Percentiles rank a stretch among this genome's conserved stretches.
phyloP scores from a whole-genome alignment of 1,284 basidiomycete genomes.

The Heterobasidion irregulare region DNA sequence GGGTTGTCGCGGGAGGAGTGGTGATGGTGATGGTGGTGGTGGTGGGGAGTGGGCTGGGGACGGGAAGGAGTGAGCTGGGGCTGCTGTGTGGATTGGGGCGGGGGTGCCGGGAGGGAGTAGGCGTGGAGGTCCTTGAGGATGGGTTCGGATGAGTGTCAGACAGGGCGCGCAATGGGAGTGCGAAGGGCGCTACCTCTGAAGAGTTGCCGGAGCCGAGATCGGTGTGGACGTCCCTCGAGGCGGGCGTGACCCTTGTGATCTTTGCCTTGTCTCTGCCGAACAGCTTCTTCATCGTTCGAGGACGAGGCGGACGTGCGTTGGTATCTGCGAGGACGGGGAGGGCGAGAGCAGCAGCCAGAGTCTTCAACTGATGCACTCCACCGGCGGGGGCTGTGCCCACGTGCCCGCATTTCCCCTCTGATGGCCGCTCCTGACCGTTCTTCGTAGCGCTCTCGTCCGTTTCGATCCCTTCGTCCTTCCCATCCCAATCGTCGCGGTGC shows the following conservation, averaged over 20 bases:
- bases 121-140: slow-evolving; percentile 2
- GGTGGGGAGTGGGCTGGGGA: not conserved
- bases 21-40: slow-evolving; percentile 7
- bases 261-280: slow-evolving; percentile 42
- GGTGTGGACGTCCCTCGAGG: slow-evolving; percentile 14
- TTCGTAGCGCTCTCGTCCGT: not conserved
- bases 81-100: not conserved
- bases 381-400: not conserved
- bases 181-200: slow-evolving; percentile 21
- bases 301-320: not conserved
- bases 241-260: slow-evolving; percentile 21
- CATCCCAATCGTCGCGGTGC: not conserved
- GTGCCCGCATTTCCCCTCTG: not conserved
- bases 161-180: slow-evolving; percentile 5
- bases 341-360: not conserved
- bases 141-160: not conserved
- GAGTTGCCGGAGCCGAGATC: slow-evolving; percentile 12
- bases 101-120: not conserved
- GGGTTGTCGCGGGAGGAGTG: slow-evolving; percentile 17
- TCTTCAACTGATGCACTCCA: too few species aligned
- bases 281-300: slow-evolving; percentile 36
- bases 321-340: not conserved
- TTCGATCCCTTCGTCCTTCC: not conserved
- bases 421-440: not conserved
- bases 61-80: not conserved